These are phyloP conservation scores for Sporisorium iseilematis-ciliati DNA, from an alignment of 1,284 basidiomycete genomes.

Conservation along the genomic window DNA sequence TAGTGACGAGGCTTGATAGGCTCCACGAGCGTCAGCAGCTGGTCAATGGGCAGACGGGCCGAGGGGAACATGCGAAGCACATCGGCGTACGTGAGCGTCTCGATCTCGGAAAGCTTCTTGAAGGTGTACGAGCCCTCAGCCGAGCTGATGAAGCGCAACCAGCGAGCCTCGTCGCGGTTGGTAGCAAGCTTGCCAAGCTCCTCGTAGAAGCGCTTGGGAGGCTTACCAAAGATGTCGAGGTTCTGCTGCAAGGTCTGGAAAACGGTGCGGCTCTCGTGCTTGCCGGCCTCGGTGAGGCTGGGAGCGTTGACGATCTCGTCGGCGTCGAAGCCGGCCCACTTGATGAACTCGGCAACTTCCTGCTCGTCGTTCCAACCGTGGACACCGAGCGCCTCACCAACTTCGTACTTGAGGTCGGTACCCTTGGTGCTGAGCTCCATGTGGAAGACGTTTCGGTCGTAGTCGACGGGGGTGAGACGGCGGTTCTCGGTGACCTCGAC, in stretches of 20 bases:
- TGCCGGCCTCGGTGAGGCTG: slow-evolving; percentile 70
- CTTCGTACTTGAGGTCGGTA: slow-evolving; percentile 92
- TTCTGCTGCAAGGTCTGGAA: slow-evolving; percentile 97
- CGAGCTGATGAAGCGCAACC: slow-evolving; percentile 91
- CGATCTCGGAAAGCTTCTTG: slow-evolving; percentile 94
- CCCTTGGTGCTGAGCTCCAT: slow-evolving; percentile 93
- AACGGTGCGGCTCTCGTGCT: slow-evolving; percentile 83
- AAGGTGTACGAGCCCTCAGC: slow-evolving; percentile 91
- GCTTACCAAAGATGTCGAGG: slow-evolving; percentile 94
- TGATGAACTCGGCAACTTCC: slow-evolving; percentile 89
- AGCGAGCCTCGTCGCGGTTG: slow-evolving; percentile 80
- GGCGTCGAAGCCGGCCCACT: slow-evolving; percentile 90
- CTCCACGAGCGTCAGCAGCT: slow-evolving; percentile 83
- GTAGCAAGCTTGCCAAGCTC: slow-evolving; percentile 85
- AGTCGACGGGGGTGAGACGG: slow-evolving; percentile 91
- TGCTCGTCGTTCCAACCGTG: slow-evolving; percentile 96
- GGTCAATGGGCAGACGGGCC: slow-evolving; percentile 81
- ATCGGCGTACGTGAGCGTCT: slow-evolving; percentile 94
- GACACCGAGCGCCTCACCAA: slow-evolving; percentile 95
- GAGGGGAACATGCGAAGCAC: slow-evolving; percentile 83
- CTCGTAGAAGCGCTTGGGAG: slow-evolving; percentile 94
- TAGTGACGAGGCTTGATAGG: slow-evolving; percentile 93
- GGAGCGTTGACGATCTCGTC: slow-evolving; percentile 86
- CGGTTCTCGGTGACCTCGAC: slow-evolving; percentile 94
- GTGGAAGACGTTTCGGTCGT: slow-evolving; percentile 99